Evolutionary conservation across 371 early-diverging fungal species (phyloP).

Genomic region (Globomyces sp.): DNA sequence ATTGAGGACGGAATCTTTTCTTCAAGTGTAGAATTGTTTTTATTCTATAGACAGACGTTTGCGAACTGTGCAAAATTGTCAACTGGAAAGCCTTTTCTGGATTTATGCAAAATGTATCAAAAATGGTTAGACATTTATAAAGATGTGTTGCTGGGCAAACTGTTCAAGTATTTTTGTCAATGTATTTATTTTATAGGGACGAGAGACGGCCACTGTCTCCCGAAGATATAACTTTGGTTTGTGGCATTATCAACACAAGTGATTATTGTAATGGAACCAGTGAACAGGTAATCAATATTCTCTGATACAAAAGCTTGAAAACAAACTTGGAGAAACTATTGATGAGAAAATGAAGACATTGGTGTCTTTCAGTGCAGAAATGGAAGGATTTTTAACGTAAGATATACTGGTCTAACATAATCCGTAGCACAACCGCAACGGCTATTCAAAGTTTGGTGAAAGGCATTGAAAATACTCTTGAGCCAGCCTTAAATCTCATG

Average conservation of each 20-base stretch:
- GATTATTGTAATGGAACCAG: slow-evolving; percentile 91
- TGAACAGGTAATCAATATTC: slow-evolving; percentile 59
- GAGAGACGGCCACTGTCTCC: slow-evolving; percentile 59
- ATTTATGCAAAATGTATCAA: slow-evolving; percentile 59
- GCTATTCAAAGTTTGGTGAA: slow-evolving; percentile 66
- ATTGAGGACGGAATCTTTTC: slow-evolving; percentile 65
- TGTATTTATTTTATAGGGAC: slow-evolving; percentile 44
- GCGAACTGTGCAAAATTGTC: slow-evolving; percentile 80
- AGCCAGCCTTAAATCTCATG: slow-evolving; percentile 69
- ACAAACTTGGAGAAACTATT: too few relatives aligned
- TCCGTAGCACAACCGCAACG: slow-evolving; percentile 33
- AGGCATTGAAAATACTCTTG: slow-evolving; percentile 62
- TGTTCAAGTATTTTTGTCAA: slow-evolving; percentile 52
- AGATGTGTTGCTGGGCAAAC: slow-evolving; percentile 60
- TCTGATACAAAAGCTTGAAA: slow-evolving; percentile 59
- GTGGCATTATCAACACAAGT: slow-evolving; percentile 83
- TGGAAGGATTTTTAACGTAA: slow-evolving; percentile 70
- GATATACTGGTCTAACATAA: slow-evolving; percentile 5
- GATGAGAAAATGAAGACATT: slow-evolving; percentile 65
- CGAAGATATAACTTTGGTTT: slow-evolving; percentile 64
- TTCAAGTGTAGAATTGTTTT: slow-evolving; percentile 87
- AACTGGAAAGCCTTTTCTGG: slow-evolving; percentile 76
- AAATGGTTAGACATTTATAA: slow-evolving; percentile 78
- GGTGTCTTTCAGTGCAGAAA: slow-evolving; percentile 68
- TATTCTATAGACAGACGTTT: slow-evolving; percentile 83